Conservation (phyloP, 257 asterid species). For the Primulina eburnea region DNA sequence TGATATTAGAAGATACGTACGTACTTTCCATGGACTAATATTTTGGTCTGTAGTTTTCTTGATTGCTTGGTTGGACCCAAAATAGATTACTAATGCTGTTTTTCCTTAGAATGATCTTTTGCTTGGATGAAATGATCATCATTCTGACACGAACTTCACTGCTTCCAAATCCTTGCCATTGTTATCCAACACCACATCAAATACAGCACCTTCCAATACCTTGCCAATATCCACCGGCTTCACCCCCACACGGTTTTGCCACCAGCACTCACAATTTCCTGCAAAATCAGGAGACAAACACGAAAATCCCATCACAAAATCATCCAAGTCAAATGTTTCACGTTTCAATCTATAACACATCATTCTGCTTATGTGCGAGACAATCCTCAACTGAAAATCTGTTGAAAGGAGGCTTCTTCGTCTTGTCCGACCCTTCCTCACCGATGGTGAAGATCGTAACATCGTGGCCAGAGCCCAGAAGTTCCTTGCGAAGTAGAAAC, state of each 20-base stretch:
- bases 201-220: slow-evolving; percentile 67
- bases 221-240: slow-evolving; percentile 68
- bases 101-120: too few relatives aligned
- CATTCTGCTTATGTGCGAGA: background rate
- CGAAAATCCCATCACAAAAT: background rate
- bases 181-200: slow-evolving; percentile 90
- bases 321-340: too few relatives aligned
- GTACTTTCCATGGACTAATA: background rate
- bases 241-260: slow-evolving; percentile 95
- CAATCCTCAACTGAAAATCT: slow-evolving; percentile 68
- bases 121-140: background rate
- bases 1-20: slow-evolving; percentile 2
- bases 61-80: background rate
- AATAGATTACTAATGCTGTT: too few relatives aligned
- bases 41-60: background rate
- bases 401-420: slow-evolving; percentile 96
- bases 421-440: slow-evolving; percentile 86
- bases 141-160: slow-evolving; percentile 51
- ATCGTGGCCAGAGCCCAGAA: slow-evolving; percentile 66
- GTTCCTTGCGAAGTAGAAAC: slow-evolving; percentile 87
- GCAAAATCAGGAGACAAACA: slow-evolving; percentile 30
- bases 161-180: slow-evolving; percentile 93
- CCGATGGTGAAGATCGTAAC: slow-evolving; percentile 87
- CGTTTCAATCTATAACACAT: background rate
- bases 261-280: slow-evolving; percentile 84